These are phyloP conservation scores for Venturiaceae sp. DNA, from an alignment of 2,329 filamentous ascomycete genomes.

Conservation along the genomic window DNA sequence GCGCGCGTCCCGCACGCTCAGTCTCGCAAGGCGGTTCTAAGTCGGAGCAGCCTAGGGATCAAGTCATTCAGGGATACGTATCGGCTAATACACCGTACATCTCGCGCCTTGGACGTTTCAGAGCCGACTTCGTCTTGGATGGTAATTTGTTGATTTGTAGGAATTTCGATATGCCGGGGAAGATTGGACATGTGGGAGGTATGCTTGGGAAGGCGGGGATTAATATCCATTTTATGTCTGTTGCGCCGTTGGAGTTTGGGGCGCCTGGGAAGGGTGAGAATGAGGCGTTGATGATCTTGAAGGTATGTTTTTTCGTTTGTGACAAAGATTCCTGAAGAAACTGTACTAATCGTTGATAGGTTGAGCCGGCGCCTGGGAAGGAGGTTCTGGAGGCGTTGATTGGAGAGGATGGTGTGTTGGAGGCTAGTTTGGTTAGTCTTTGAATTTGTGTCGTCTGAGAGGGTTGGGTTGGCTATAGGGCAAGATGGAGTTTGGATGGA, in stretches of 20 bases:
- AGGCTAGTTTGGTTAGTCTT: slow-evolving; percentile 41
- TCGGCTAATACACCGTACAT: slow-evolving; percentile 57
- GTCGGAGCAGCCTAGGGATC: slow-evolving; percentile 28
- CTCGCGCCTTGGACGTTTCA: slow-evolving; percentile 63
- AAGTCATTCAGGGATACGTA: slow-evolving; percentile 57
- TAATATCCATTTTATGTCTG: slow-evolving; percentile 75
- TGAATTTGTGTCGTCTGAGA: not conserved
- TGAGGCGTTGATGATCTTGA: slow-evolving; percentile 75
- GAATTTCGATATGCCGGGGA: slow-evolving; percentile 73
- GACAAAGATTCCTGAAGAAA: no score
- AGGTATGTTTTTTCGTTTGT: slow-evolving; percentile 44
- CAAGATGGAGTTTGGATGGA: no score
- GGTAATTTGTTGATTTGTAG: slow-evolving; percentile 69
- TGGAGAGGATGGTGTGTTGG: slow-evolving; percentile 39
- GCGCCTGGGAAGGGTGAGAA: slow-evolving; percentile 16
- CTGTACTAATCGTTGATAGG: no score
- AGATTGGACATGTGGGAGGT: slow-evolving; percentile 70
- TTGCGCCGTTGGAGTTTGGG: slow-evolving; percentile 44
- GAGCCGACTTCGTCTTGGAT: slow-evolving; percentile 61
- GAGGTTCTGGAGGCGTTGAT: slow-evolving; percentile 42
- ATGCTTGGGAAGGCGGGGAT: slow-evolving; percentile 60
- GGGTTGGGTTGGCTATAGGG: no score
- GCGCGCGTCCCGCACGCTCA: slow-evolving; percentile 38
- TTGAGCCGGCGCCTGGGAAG: slow-evolving; percentile 50
- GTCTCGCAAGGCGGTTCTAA: slow-evolving; percentile 21